Evolutionary conservation across 1,139 yeast species (phyloP), one percentile per base, ranked within the genome.

Genomic region (Yarrowia galli): DNA sequence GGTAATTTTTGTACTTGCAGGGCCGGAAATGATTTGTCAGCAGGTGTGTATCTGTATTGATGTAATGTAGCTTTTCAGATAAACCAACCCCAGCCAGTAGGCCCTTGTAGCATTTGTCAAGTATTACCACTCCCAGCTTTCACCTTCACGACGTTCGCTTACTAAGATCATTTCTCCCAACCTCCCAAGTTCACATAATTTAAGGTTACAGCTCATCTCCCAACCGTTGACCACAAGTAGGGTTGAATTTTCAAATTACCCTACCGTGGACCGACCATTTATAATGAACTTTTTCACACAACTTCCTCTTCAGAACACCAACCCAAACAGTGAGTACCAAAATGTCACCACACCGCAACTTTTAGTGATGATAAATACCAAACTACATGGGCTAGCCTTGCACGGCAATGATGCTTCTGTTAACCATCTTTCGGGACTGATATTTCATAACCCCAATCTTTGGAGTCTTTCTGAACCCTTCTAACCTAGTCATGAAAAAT

Each of bases 371-470:
- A 58, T 7, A 25, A 43, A 13, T 28, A 58, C 61, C 64, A 38
- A 43, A 32, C 28, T 42, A 58, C 64, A 58, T 20, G 51, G 51
- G 64, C 64, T 58, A 58, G 64, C 64, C 63, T 58, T 58, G 64
- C 64, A 58, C 51, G 63, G 64, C 64, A 2, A 20, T 58, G 64
- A 58, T 43, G 64, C 64, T 58, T 58, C 36, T 58, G 64, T 58
- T 58, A 58, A 58, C 64, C 64, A 58, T 58, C 64, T 58, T 58
- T 58, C 64, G 64, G 64, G 64, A 58, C 64, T 58, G 64, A 58
- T 58, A 18, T 58, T n/a, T 58, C 16, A 9, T 22, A 8, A 18
- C 22, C 16, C 20, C 23, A 22, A 16, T 13, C 32, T 18, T 8
- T 43, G 22, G 18, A 32, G 28, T 51, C 15, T 32, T 42, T 32